These are phyloP conservation scores for Botrytis sinoallii DNA, from an alignment of 2,329 filamentous ascomycete genomes.

Conservation along the genomic window DNA sequence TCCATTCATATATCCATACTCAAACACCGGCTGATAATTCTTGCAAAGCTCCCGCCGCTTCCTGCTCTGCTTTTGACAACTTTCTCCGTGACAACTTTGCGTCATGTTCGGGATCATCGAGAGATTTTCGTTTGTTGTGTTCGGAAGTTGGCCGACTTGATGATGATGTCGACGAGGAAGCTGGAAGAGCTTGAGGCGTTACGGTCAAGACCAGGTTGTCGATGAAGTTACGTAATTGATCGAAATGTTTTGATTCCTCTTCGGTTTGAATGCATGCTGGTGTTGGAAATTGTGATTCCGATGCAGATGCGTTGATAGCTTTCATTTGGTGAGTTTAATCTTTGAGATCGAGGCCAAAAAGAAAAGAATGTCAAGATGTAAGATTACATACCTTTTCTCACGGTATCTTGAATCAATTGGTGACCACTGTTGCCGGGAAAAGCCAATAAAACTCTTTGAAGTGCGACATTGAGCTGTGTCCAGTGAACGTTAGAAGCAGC, in stretches of 20 bases:
- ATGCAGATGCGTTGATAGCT: constrained; percentile 12
- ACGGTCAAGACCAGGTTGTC: constrained; percentile 19
- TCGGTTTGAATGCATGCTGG: constrained; percentile 20
- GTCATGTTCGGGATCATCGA: constrained; percentile 12
- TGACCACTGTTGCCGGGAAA: constrained; percentile 18
- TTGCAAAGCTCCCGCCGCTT: constrained; percentile 17
- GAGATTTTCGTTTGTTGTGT: constrained; percentile 19
- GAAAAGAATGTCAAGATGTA: neutral
- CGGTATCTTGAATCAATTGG: constrained; percentile 17
- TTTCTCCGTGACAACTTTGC: constrained; percentile 13
- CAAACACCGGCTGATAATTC: constrained; percentile 19
- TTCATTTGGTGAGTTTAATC: neutral
- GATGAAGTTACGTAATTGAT: constrained; percentile 21
- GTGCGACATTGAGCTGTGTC: constrained; percentile 17
- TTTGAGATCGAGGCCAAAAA: neutral
- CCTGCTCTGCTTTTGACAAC: constrained; percentile 19
- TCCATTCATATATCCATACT: neutral
- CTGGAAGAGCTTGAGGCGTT: constrained; percentile 6
- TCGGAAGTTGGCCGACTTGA: constrained; percentile 1
- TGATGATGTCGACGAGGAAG: neutral
- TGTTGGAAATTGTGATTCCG: constrained; percentile 13
- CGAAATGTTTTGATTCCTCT: constrained; percentile 20
- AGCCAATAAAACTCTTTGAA: constrained; percentile 13
- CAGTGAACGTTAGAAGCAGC: neutral
- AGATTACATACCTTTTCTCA: constrained; percentile 13